These are phyloP conservation scores for Patellifolia procumbens DNA, from an alignment of 179 eudicot genomes.

Conservation along the genomic window DNA sequence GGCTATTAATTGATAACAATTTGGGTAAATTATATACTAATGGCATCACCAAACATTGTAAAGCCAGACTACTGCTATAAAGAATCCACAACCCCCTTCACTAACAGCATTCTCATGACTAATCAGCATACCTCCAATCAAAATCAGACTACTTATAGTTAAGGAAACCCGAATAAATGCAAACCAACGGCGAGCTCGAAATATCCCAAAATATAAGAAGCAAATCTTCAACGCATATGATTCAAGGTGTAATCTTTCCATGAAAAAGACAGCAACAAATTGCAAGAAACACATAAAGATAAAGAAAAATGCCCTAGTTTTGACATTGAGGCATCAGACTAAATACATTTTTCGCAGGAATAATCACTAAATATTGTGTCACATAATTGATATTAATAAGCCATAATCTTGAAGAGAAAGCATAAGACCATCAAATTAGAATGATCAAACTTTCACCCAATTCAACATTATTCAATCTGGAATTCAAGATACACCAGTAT, in stretches of 20 bases:
- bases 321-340: neutral
- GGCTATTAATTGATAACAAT: neutral
- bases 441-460: slow-evolving; percentile 1
- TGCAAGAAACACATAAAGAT: neutral
- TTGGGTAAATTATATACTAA: neutral
- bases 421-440: neutral
- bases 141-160: neutral
- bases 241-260: too few relatives aligned
- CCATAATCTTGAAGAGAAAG: neutral
- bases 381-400: neutral
- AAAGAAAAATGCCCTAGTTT: neutral
- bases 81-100: too few relatives aligned
- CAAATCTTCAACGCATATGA: neutral
- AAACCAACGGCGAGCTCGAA: neutral
- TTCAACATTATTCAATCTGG: neutral
- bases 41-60: neutral
- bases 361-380: neutral
- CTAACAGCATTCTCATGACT: neutral
- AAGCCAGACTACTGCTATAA: too few relatives aligned
- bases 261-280: neutral
- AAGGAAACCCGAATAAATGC: neutral
- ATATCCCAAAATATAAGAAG: too few relatives aligned
- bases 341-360: neutral
- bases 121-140: neutral
- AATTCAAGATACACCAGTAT: neutral